Conservation (phyloP, 192 early-diverging fungal species). For the Mortierella antarctica region DNA sequence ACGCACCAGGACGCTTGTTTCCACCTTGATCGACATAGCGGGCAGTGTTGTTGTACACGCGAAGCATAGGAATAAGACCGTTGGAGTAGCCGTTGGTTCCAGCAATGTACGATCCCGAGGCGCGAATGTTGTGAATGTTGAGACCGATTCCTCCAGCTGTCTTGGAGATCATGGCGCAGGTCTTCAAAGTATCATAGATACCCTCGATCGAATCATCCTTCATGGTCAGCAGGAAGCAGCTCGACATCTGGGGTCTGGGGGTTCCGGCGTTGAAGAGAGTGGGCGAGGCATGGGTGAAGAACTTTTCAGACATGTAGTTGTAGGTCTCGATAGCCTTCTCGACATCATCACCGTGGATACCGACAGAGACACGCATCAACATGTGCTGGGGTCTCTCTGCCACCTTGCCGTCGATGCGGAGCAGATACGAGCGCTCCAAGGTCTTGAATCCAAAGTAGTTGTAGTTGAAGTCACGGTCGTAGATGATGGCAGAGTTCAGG, state of each 20-base stretch:
- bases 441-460: constrained; percentile 99
- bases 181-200: constrained; percentile 97
- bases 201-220: constrained; percentile 97
- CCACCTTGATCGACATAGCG: constrained; percentile 99
- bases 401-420: constrained; percentile 86
- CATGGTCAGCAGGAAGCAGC: constrained; percentile 95
- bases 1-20: constrained; percentile 96
- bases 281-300: constrained; percentile 96
- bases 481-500: constrained; percentile 94
- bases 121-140: constrained; percentile 96
- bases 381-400: constrained; percentile 97
- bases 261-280: constrained; percentile 99
- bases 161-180: constrained; percentile 97
- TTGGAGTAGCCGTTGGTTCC: constrained; percentile 97
- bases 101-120: constrained; percentile 96
- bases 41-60: constrained; percentile 98
- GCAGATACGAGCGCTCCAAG: constrained; percentile 93
- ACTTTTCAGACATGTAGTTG: constrained; percentile 90
- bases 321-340: constrained; percentile 94
- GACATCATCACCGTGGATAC: constrained; percentile 95
- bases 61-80: constrained; percentile 95
- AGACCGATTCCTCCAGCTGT: constrained; percentile 96
- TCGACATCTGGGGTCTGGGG: constrained; percentile 92
- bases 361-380: constrained; percentile 97
- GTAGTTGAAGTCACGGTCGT: constrained; percentile 97